phyloP scores from a whole-genome alignment of 2,329 filamentous ascomycete genomes.

The Shiraia sp. region DNA sequence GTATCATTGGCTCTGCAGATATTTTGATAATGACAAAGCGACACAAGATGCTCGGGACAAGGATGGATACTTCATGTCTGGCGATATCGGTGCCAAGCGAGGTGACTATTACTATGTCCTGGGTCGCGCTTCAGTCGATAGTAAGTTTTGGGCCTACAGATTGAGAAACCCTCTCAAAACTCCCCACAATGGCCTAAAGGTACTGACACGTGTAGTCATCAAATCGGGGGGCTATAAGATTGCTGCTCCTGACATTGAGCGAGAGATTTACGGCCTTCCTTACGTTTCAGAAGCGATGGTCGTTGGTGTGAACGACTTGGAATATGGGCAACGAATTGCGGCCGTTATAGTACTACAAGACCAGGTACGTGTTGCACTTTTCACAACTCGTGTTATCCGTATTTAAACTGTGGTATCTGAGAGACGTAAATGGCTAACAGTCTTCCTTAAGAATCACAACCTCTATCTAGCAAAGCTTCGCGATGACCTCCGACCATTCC shows the following conservation, averaged over 20 bases:
- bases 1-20: conserved; percentile 28
- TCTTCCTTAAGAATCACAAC: too few species aligned
- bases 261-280: conserved; percentile 54
- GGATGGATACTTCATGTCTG: conserved; percentile 56
- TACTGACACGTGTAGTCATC: too few species aligned
- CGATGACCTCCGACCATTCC: conserved; percentile 46
- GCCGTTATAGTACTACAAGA: conserved; percentile 50
- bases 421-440: too few species aligned
- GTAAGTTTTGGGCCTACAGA: too few species aligned
- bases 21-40: conserved; percentile 46
- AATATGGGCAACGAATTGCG: conserved; percentile 61
- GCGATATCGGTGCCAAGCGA: conserved; percentile 47
- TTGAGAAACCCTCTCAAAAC: too few species aligned
- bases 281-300: conserved; percentile 58
- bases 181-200: too few species aligned
- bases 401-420: too few species aligned
- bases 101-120: conserved; percentile 57
- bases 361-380: too few species aligned
- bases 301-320: conserved; percentile 56
- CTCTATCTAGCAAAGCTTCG: conserved; percentile 34
- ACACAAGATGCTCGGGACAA: conserved; percentile 51
- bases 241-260: conserved; percentile 58
- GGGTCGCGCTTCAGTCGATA: conserved; percentile 57
- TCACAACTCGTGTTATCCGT: too few species aligned
- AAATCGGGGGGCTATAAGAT: conserved; percentile 62